Evolutionary conservation across 2,329 filamentous ascomycete genomes (phyloP), one percentile per base, ranked within the genome.

Genomic region (Penicillium palitans): DNA sequence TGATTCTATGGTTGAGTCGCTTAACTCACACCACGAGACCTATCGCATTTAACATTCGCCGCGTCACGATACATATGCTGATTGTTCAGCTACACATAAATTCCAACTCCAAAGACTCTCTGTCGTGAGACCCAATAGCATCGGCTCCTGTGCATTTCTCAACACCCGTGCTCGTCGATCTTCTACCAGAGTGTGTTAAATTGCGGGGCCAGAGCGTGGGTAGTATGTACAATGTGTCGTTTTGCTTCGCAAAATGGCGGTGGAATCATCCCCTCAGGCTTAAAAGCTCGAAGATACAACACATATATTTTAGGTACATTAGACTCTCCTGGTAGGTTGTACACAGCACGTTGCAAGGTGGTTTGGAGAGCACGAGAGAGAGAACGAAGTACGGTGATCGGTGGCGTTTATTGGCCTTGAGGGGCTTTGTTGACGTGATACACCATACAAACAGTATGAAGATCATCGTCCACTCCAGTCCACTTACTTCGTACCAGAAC

Each of bases 11-110:
- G 25, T 21, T 29, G 54, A 51, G 55, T 57, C 51, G 51, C 41
- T 42, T 47, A 49, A 25, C 48, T 53, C 19, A 7, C 54, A 35
- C 50, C 47, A 54, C 58, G 35, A 59, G 63, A 65, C 65, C 61
- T 64, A 56, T 53, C 58, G 56, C 58, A 60, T 51, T 57, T 48
- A 45, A 60, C 41, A 57, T 52, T 52, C 47, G 50, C 53, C 56
- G 63, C 64, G 61, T 62, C 63, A 66, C 45, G 33, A 66, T 47
- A 58, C 51, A 55, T 57, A 31, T 46, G 39, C 12, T 41, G 29
- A 33, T 51, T 52, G 35, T 42, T 40, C 47, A 25, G 44, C 52
- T 62, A 47, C 50, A 59, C 52, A 59, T 55, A 53, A 46, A 61
- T 48, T 55, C 42, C 58, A 45, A 57, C 58, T 42, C 31, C 53